Base-by-base conservation (phyloP, 2,329 filamentous ascomycete species). In the Monosporascus sp. region DNA sequence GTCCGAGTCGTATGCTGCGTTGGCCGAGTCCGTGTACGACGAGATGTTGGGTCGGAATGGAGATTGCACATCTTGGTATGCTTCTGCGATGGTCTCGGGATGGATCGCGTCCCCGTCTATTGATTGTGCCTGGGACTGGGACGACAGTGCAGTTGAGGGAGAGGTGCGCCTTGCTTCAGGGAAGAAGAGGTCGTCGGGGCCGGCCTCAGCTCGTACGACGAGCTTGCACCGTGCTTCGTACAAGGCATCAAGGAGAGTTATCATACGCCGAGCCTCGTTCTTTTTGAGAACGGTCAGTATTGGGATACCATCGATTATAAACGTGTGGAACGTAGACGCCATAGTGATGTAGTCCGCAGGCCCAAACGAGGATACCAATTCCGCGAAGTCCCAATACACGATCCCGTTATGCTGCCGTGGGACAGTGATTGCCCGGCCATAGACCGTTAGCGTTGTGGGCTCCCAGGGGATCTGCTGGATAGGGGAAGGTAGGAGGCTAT, bases 301-400 rank as follows among this genome's bases (percentile, higher is more conserved):
- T 0, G 90, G 89, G 1, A 93, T 77, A 20, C 84, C 72, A 59
- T 87, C 86, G 47, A 93, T 75, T 64, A 93, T 83, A 56, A 93
- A 80, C 0, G 89, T 92, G 69, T 92, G 88, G 67, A 86, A 93
- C 17, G 82, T 87, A 1, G 88, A 91, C 1, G 89, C 88, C 66
- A 94, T 81, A 1, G 87, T 88, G 52, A 92, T 88, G 70, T 92
- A 94, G 72, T 94, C 90, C 27, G 90, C 90, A 1, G 89, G 88
- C 0, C 90, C 90, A 45, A 91, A 84, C 2, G 77, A 76, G 6
- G 79, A 78, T 54, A 88, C 90, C 1, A 93, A 79, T 37, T 87
- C 79, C 16, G 76, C 64, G 61, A 93, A 94, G 9, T 81, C 79
- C 81, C 87, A 91, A 52, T 78, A 77, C 0, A 84, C 80, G 1